These are phyloP conservation scores for Physocladia obscura DNA, from an alignment of 192 early-diverging fungal genomes.

Conservation along the genomic window DNA sequence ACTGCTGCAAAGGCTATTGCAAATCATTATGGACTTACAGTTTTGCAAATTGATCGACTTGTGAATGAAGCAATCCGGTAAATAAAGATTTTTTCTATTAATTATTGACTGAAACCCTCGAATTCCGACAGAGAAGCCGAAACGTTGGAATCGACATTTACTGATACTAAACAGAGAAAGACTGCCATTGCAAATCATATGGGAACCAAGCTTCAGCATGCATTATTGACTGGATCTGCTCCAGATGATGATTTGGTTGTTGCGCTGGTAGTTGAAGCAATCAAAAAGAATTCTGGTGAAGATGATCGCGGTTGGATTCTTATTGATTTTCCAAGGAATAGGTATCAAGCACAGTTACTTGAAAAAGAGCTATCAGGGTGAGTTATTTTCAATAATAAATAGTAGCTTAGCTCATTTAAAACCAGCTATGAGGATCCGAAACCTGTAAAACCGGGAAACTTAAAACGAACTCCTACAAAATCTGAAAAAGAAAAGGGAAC, in stretches of 20 bases:
- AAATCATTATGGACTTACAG: conserved; percentile 32
- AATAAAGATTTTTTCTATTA: conserved; percentile 11
- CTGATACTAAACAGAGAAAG: conserved; percentile 31
- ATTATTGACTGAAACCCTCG: not conserved
- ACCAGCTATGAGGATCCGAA: conserved; percentile 63
- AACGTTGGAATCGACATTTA: not conserved
- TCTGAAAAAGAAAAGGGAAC: conserved; percentile 27
- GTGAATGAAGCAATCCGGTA: conserved; percentile 52
- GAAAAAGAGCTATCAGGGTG: conserved; percentile 62
- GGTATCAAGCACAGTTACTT: conserved; percentile 53
- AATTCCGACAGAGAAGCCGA: not conserved
- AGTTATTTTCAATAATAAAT: not conserved
- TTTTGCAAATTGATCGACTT: conserved; percentile 47
- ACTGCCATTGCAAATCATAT: conserved; percentile 20
- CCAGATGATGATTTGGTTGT: conserved; percentile 55
- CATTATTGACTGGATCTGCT: conserved; percentile 44
- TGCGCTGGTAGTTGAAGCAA: conserved; percentile 50
- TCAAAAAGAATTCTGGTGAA: conserved; percentile 26
- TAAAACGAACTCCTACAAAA: conserved; percentile 47
- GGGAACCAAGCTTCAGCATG: conserved; percentile 49
- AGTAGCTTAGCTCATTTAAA: not conserved
- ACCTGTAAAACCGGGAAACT: conserved; percentile 54
- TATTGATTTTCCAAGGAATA: conserved; percentile 55
- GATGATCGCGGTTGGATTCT: conserved; percentile 49
- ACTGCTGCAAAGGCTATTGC: conserved; percentile 46